Evolutionary conservation across 768 basidiomycete genomes (phyloP), one percentile per base, ranked within the genome.

Genomic region (Rhizopogon sp.): DNA sequence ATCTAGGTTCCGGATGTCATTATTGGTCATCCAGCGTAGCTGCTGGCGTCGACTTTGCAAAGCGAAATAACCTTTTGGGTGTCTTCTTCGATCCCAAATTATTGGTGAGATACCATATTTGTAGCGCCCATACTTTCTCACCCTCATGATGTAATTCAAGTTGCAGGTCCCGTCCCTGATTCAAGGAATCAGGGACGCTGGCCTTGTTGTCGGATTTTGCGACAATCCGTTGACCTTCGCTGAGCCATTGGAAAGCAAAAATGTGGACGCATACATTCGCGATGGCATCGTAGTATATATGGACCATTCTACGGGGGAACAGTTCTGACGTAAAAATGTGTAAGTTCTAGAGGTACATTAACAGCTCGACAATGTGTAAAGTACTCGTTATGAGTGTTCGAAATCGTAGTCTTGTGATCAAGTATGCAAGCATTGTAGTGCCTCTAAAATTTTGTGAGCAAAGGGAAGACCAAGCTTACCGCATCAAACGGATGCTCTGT

Each of bases 41-140:
- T 56, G 85, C 91, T 55, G 94, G 93, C 14, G 93, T 98, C 54
- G 93, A 95, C 62, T 97, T 98, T 64, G 90, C 94, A 20, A 90
- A 88, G 63, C 76, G 79, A 44, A 98, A 98, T 71, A 98, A 99
- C 70, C 74, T 99, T 20, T 74, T 99, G 54, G 97, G 97, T 55
- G 77, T 99, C 43, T 85, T 96, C 65, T 79, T 97, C 49, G 91
- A 97, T 68, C 88, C 89, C 10, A 82, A 85, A 39, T 76, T 98
- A 56, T 72, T 98, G 74, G 96, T 97, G 66, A 70, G 84, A 50
- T 43, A 31, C 33, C 33, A 39, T 11, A n/a, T 17, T 41, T 33
- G 22, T 60, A n/a, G 45, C 52, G 60, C 58, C 44, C 43, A 20
- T 39, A 55, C 28, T 40, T 57, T 35, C 62, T 57, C 41, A 52